Evolutionary conservation across 2,329 filamentous ascomycete species (phyloP), one percentile per base, ranked within the genome.

Genomic region (Botrytis elliptica): DNA sequence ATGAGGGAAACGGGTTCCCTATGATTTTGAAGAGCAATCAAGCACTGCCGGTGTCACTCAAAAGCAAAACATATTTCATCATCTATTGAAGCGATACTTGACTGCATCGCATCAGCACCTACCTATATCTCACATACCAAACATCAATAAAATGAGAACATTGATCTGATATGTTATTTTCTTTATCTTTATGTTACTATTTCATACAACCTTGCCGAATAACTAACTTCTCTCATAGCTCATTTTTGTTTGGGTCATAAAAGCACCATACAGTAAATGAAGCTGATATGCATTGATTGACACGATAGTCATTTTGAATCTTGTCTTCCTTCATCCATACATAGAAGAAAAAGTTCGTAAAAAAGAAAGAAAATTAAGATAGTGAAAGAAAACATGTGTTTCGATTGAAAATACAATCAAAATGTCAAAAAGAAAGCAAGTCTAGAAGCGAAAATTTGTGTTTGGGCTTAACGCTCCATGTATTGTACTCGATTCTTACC

Each of bases 361-460:
- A 20, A 38, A 40, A 59, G 33, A 62, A 44, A 68, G 38, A 42
- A 69, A 55, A 40, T 44, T 59, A 72, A 72, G 40, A 55, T 44
- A 40, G 46, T 33, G 52, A 57, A 73, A 62, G 57, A 66, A 49
- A 65, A 65, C 29, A 69, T 73, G 25, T 49, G 40, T 72, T 60
- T 57, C 42, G 63, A 59, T 67, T 72, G 64, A 52, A 57, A 18
- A 69, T 62, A 66, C 71, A 67, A 69, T 69, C 71, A 73, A 75
- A 70, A 75, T 75, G 57, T 69, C 71, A 69, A 75, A 70, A 75
- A 74, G 69, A 74, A 62, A 74, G 73, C 75, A 76, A 75, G 70
- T 75, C 69, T 75, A 77, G 75, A 77, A 78, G 74, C 72, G 70
- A 76, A 73, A 71, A 70, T 72, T 72, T 76, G 64, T 66, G 44